Conservation (phyloP, 148 eudicot species). For the Rhododendron kiyosumense region DNA sequence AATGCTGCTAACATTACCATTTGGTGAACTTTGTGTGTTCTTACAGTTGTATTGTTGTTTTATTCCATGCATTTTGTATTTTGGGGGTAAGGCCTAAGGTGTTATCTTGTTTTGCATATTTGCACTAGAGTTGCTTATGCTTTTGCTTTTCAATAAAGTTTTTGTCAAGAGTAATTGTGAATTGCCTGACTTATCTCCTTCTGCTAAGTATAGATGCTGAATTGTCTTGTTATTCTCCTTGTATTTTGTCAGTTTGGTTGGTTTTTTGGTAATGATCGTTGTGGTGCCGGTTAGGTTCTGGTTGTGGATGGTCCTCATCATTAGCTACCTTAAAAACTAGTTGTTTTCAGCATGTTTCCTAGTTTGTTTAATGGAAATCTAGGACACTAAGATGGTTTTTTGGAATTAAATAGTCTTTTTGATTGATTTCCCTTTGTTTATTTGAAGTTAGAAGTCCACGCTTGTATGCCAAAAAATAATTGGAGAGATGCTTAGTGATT, state of each 20-base stretch:
- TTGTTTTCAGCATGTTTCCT: not conserved
- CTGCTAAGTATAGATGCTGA: not conserved
- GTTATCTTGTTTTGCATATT: not conserved
- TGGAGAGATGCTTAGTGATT: not conserved
- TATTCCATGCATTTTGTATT: not conserved
- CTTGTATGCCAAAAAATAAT: not conserved
- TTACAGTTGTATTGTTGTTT: not conserved
- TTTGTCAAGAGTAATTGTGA: not conserved
- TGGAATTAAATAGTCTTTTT: not conserved
- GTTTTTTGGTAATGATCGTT: not conserved
- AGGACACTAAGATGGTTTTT: not conserved
- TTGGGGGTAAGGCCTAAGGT: not conserved
- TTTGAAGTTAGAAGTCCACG: not conserved
- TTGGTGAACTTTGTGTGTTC: not conserved
- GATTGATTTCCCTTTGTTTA: not conserved
- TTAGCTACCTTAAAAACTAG: not conserved
- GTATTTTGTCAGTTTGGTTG: not conserved
- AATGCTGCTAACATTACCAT: not conserved
- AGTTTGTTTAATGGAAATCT: not conserved
- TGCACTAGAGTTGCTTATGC: not conserved
- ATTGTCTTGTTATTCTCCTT: not conserved
- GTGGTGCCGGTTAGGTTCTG: not conserved
- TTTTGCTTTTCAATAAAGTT: not conserved
- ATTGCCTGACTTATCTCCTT: not conserved
- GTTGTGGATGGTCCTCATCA: not conserved